phyloP scores from a whole-genome alignment of 163 green algal genomes.

The Prototheca stagnorum region DNA sequence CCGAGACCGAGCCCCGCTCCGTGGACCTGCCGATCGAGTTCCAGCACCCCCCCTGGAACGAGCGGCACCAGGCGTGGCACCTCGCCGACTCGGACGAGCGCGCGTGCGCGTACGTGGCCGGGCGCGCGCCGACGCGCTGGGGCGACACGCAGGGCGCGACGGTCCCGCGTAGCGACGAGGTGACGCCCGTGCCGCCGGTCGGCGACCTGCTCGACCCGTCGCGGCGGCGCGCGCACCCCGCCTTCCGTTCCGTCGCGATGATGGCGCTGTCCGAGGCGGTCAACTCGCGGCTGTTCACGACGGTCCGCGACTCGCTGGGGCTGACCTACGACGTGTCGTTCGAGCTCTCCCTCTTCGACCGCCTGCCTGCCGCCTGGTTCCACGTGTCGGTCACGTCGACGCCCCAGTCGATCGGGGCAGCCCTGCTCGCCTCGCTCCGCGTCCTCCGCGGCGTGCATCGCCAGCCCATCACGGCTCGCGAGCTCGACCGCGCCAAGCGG shows the following conservation, averaged over 20 bases:
- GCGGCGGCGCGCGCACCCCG: conserved; percentile 28
- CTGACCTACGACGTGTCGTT: conserved; percentile 99
- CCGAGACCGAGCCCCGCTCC: too few relatives aligned
- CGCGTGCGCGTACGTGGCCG: conserved; percentile 77
- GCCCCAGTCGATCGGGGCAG: conserved; percentile 84
- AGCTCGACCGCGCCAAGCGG: conserved; percentile 56
- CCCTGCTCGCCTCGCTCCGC: conserved; percentile 57
- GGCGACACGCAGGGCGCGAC: conserved; percentile 14
- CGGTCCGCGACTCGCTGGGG: conserved; percentile 82
- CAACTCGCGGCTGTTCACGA: conserved; percentile 95
- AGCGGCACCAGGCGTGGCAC: conserved; percentile 55
- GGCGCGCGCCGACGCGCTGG: conserved; percentile 71
- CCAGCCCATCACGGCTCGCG: conserved; percentile 42
- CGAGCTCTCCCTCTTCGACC: conserved; percentile 65
- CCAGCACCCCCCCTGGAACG: conserved; percentile 16
- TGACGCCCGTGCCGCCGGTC: too few relatives aligned
- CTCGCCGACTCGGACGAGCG: conserved; percentile 85
- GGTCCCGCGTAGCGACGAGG: background rate
- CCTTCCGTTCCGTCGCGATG: conserved; percentile 36
- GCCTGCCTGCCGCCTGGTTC: conserved; percentile 56
- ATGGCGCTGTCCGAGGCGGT: conserved; percentile 66
- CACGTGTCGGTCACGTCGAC: conserved; percentile 82
- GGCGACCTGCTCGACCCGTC: conserved; percentile 15
- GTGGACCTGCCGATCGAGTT: conserved; percentile 22
- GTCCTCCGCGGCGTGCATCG: conserved; percentile 55